phyloP scores from a whole-genome alignment of 108 stramenopile species.

The Hondaea fermentalgiana region DNA sequence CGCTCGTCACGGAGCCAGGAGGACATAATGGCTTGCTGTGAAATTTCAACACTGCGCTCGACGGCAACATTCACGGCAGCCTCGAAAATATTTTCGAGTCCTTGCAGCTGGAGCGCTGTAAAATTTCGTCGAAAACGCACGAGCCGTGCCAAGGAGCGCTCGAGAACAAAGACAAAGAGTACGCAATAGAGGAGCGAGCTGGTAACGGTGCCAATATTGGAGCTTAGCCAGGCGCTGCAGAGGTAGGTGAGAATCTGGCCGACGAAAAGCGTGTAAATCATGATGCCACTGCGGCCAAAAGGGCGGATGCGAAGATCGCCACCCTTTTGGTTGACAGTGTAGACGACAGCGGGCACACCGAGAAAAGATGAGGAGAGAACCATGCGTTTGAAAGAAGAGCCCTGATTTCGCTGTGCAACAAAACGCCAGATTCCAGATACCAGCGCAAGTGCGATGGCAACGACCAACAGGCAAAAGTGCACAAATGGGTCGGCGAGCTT shows the following conservation, averaged over 20 bases:
- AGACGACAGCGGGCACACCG: not conserved
- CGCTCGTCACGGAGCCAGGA: not conserved
- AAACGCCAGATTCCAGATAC: not conserved
- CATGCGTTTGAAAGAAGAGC: not conserved
- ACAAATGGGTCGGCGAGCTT: not conserved
- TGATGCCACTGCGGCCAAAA: not conserved
- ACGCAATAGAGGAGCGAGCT: not conserved
- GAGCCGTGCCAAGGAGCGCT: not conserved
- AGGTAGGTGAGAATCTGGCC: not conserved
- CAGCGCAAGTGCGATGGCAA: not conserved
- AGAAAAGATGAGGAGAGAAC: not conserved
- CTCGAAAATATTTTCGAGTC: not conserved
- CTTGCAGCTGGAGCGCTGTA: not conserved
- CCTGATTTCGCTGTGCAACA: not conserved
- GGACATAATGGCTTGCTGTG: conserved; percentile 8
- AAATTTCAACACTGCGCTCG: not conserved
- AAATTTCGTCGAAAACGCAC: not conserved
- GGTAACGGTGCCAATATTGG: not conserved
- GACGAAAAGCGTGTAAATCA: not conserved
- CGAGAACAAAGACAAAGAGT: not conserved
- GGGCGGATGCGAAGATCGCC: not conserved
- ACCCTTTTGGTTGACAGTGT: not conserved
- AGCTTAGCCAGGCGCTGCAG: not conserved
- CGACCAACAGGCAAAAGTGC: not conserved
- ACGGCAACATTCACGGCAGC: not conserved